Percentiles rank a stretch among this genome's conserved stretches.
These are phyloP conservation scores for Pholiota conissans DNA, from an alignment of 768 basidiomycete species.

Conservation along the genomic window DNA sequence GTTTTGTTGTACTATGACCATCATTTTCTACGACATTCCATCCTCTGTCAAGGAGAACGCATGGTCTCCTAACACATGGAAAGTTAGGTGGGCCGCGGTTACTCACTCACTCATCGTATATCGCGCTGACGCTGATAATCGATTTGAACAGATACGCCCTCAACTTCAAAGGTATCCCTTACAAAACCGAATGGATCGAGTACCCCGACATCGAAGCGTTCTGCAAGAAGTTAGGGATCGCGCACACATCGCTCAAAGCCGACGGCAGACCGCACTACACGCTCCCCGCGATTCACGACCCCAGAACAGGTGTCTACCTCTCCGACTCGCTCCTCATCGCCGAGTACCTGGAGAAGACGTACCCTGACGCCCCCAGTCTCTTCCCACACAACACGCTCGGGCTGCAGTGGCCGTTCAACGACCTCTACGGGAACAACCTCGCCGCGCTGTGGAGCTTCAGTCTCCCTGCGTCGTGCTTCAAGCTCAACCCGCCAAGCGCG, in stretches of 20 bases:
- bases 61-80: conserved; percentile 4
- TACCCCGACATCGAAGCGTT: conserved; percentile 44
- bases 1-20: too few relatives aligned
- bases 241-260: conserved; percentile 25
- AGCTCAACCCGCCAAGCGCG: conserved; percentile 15
- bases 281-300: conserved; percentile 51
- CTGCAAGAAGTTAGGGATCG: conserved; percentile 33
- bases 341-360: conserved; percentile 12
- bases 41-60: neutral
- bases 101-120: too few relatives aligned
- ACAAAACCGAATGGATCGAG: conserved; percentile 50
- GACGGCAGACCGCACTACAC: conserved; percentile 38
- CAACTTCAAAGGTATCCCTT: conserved; percentile 35
- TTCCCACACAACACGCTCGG: conserved; percentile 16
- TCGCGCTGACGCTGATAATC: neutral
- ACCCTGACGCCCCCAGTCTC: neutral
- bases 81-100: neutral
- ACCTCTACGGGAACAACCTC: neutral
- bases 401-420: conserved; percentile 8
- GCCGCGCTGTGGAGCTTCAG: neutral
- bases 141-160: conserved; percentile 25
- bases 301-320: neutral
- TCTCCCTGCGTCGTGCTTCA: conserved; percentile 1
- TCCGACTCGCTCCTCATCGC: conserved; percentile 3
- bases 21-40: too few relatives aligned